Evolutionary conservation across 2,329 filamentous ascomycete genomes (phyloP), one percentile per base, ranked within the genome.

Genomic region (Didymella sp.): DNA sequence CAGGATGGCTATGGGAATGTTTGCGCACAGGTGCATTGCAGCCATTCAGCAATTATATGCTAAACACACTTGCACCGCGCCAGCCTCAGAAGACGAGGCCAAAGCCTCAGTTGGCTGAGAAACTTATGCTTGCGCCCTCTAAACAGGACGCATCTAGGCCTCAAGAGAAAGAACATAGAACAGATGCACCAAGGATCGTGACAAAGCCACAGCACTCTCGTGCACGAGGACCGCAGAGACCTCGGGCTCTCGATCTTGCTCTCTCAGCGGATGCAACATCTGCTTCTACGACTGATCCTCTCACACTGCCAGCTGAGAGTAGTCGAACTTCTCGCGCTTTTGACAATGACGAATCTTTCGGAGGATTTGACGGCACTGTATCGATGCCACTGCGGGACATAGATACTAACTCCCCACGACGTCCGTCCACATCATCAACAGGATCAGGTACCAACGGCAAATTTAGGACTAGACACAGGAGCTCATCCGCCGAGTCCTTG

Each of bases 1-100:
- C 86, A 17, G 85, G 89, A 21, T 99, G 95, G 95, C 80, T 99
- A 2, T 95, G 90, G 88, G 84, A 88, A 48, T 95, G 90, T 63
- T 87, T 97, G 47, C 80, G 82, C 50, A 73, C 70, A 42, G 68
- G 84, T 27, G 73, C 79, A 51, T 79, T 77, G 65, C 78, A 83
- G 53, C 69, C 81, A 11, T 82, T 82, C 46, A 74, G 78, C 21
- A 73, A 78, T 27, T 85, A 73, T 47, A 55, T 69, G 22, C 53
- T 76, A 22, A 70, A 65, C 21, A 56, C 60, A 5, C 27, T 49
- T 40, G 46, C 45, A 37, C 48, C 51, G 27, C 57, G 62, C 17
- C 63, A 60, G 33, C 52, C 55, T 35, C 64, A 68, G 41, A 66
- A 59, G 38, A 38, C 62, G 17, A 56, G 42, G 21, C 28, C 56